Evolutionary conservation across 2,329 filamentous ascomycete genomes (phyloP).

Genomic region (Pestalotiopsis sp.): DNA sequence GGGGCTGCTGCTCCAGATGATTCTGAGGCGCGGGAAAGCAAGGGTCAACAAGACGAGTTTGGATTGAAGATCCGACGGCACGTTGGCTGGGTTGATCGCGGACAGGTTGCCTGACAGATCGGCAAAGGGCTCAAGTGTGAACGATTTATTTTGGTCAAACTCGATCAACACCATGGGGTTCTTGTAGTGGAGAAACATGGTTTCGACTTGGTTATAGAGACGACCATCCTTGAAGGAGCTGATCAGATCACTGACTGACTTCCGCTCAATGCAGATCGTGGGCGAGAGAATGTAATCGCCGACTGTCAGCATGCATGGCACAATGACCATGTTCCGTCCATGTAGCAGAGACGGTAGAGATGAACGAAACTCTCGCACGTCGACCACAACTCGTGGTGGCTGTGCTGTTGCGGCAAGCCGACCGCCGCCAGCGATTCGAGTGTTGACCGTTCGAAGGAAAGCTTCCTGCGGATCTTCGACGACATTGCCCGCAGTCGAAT

Average conservation of each 20-base stretch:
- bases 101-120: constrained; percentile 65
- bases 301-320: constrained; percentile 95
- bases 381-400: constrained; percentile 89
- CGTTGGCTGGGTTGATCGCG: constrained; percentile 62
- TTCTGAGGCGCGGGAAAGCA: constrained; percentile 84
- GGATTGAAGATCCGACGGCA: constrained; percentile 79
- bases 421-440: constrained; percentile 91
- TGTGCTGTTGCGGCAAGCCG: constrained; percentile 80
- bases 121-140: constrained; percentile 84
- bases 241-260: constrained; percentile 89
- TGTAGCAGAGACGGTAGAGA: constrained; percentile 90
- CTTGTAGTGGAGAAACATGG: constrained; percentile 93
- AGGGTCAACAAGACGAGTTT: constrained; percentile 92
- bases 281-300: constrained; percentile 95
- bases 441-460: constrained; percentile 95
- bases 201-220: constrained; percentile 88
- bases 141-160: constrained; percentile 96
- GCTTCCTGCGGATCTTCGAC: constrained; percentile 84
- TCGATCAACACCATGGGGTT: constrained; percentile 91
- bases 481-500: constrained; percentile 72
- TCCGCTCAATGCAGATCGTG: constrained; percentile 90
- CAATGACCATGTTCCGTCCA: constrained; percentile 82
- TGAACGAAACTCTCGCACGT: constrained; percentile 94
- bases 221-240: constrained; percentile 90
- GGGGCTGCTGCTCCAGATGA: constrained; percentile 92